A percentile compares a stretch with the other conserved stretches of the same genome.
Conservation (phyloP, 2,329 filamentous ascomycete species). For the Cladophialophora exuberans region DNA sequence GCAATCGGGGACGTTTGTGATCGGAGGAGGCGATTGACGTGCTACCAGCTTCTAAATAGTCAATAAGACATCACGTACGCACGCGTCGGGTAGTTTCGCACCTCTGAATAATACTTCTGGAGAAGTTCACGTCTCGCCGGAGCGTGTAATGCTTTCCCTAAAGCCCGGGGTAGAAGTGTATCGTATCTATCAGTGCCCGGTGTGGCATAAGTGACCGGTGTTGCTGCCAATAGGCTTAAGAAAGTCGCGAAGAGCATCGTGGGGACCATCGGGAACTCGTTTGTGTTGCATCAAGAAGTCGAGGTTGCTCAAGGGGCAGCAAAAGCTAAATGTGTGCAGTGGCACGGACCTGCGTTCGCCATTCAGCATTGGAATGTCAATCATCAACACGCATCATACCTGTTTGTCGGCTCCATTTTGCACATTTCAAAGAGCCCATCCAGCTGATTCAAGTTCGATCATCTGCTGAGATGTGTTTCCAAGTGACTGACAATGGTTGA, state of each 20-base stretch:
- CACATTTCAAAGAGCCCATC: background rate
- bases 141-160: slow-evolving; percentile 3
- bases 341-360: slow-evolving; percentile 22
- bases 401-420: background rate
- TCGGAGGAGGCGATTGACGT: slow-evolving; percentile 16
- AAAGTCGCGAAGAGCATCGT: slow-evolving; percentile 3
- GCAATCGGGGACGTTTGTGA: slow-evolving; percentile 21
- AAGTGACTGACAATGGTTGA: too few species aligned
- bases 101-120: background rate
- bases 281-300: background rate
- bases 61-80: background rate
- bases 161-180: background rate
- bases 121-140: background rate
- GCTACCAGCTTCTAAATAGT: slow-evolving; percentile 16
- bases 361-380: slow-evolving; percentile 24
- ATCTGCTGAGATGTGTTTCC: too few species aligned
- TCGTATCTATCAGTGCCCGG: background rate
- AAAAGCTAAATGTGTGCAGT: slow-evolving; percentile 9
- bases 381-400: slow-evolving; percentile 4
- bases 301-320: background rate
- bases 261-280: slow-evolving; percentile 2
- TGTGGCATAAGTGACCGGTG: background rate
- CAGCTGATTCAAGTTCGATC: background rate
- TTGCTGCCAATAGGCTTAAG: slow-evolving; percentile 2
- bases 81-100: background rate